phyloP scores from a whole-genome alignment of 2,329 filamentous ascomycete genomes.

The Thielaviopsis euricoi region DNA sequence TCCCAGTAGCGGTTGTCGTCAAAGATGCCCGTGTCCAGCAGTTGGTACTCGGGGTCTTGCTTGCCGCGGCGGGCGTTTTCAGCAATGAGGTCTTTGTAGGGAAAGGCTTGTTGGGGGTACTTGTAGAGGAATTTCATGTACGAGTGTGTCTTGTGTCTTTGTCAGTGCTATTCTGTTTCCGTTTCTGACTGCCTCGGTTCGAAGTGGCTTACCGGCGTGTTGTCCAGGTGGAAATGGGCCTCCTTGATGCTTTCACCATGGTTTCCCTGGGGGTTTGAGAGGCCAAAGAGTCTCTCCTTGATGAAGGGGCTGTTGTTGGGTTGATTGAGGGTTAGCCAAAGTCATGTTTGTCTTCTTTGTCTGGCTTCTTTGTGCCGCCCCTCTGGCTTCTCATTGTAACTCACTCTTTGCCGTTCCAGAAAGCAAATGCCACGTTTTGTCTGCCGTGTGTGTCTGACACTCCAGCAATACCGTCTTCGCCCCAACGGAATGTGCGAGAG shows the following conservation, averaged over 20 bases:
- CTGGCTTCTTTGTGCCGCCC: too few relatives aligned
- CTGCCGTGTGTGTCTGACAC: constrained; percentile 80
- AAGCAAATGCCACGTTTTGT: constrained; percentile 87
- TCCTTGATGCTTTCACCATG: constrained; percentile 97
- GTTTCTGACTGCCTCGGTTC: not conserved
- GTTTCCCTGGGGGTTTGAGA: constrained; percentile 93
- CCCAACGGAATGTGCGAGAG: constrained; percentile 82
- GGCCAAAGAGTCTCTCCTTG: constrained; percentile 85
- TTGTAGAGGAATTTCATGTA: constrained; percentile 99
- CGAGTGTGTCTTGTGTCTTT: constrained; percentile 40
- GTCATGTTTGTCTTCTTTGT: too few relatives aligned
- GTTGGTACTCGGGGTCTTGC: constrained; percentile 75
- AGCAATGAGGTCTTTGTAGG: constrained; percentile 72
- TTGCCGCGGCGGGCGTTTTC: constrained; percentile 67
- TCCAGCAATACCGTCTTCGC: constrained; percentile 90
- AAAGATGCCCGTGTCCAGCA: constrained; percentile 77
- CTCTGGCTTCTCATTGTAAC: too few relatives aligned
- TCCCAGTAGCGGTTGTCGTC: constrained; percentile 90
- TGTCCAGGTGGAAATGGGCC: constrained; percentile 90
- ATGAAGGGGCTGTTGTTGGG: constrained; percentile 53
- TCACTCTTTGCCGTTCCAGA: constrained; percentile 95
- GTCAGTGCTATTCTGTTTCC: not conserved
- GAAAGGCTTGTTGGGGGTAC: constrained; percentile 81
- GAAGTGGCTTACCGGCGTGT: constrained; percentile 44
- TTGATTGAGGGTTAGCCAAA: too few relatives aligned